These are phyloP conservation scores for Cystobasidium pallidum DNA, from an alignment of 1,284 basidiomycete genomes.

Conservation along the genomic window DNA sequence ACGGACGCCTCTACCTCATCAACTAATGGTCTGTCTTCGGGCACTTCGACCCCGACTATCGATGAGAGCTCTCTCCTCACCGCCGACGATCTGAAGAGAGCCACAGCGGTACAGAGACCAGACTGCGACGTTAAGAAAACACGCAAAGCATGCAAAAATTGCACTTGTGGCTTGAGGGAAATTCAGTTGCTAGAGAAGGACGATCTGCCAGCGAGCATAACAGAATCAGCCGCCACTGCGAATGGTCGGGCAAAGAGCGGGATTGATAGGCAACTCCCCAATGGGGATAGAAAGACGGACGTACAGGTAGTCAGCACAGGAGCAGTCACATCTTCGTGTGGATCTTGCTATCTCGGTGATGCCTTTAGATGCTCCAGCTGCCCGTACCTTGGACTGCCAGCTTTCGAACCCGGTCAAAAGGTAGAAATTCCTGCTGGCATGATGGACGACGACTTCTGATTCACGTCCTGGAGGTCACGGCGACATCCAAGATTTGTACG, in stretches of 20 bases:
- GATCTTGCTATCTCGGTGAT: conserved; percentile 97
- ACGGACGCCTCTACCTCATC: conserved; percentile 62
- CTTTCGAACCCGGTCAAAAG: conserved; percentile 98
- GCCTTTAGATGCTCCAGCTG: conserved; percentile 95
- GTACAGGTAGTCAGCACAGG: conserved; percentile 49
- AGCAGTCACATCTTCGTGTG: conserved; percentile 86
- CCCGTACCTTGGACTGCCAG: conserved; percentile 93
- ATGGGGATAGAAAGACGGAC: conserved; percentile 39
- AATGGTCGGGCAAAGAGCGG: conserved; percentile 63
- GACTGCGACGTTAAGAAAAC: conserved; percentile 57
- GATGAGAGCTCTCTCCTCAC: conserved; percentile 77
- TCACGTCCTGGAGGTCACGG: too few relatives aligned
- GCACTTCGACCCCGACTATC: conserved; percentile 66
- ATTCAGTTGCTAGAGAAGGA: conserved; percentile 69
- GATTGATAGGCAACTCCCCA: conserved; percentile 65
- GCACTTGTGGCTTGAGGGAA: conserved; percentile 90
- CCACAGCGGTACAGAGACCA: conserved; percentile 70
- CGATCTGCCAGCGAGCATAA: conserved; percentile 62
- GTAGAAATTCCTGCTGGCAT: conserved; percentile 70
- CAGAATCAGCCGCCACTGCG: conserved; percentile 53
- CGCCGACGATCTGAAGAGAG: conserved; percentile 69
- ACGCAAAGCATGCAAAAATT: conserved; percentile 88
- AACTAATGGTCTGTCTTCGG: conserved; percentile 71
- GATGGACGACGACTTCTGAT: conserved; percentile 78
- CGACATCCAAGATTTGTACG: too few relatives aligned